Evolutionary conservation across 148 eudicot genomes (phyloP).

Genomic region (Vaccinium vitisidaea): DNA sequence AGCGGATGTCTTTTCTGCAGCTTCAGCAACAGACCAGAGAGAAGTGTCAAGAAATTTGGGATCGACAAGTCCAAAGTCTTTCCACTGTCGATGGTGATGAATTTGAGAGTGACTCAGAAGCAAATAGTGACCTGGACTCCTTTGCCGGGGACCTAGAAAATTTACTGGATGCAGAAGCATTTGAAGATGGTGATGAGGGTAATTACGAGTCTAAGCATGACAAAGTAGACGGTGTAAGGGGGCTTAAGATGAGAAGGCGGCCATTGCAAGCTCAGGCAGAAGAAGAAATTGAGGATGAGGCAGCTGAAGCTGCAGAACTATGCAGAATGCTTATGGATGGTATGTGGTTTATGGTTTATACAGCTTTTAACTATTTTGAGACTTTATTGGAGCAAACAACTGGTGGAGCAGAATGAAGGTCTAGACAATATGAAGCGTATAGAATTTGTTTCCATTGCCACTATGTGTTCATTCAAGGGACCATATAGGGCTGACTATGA

Average conservation of each 20-base stretch:
- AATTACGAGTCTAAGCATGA: slow-evolving; percentile 54
- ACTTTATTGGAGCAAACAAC: background rate
- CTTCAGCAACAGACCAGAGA: slow-evolving; percentile 96
- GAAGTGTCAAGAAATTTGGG: slow-evolving; percentile 99
- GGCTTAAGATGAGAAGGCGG: slow-evolving; percentile 91
- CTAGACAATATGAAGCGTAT: background rate
- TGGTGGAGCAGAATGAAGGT: background rate
- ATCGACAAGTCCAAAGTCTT: slow-evolving; percentile 81
- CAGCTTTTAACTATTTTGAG: slow-evolving; percentile 8
- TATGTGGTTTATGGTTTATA: slow-evolving; percentile 25
- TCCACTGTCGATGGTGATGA: slow-evolving; percentile 81
- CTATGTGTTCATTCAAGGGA: background rate
- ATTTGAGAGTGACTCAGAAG: slow-evolving; percentile 88
- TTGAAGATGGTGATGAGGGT: slow-evolving; percentile 77
- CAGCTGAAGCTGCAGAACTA: slow-evolving; percentile 89
- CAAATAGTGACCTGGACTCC: slow-evolving; percentile 93
- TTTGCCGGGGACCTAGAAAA: slow-evolving; percentile 99
- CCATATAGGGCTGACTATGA: background rate
- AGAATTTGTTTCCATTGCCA: background rate
- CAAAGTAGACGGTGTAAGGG: slow-evolving; percentile 72
- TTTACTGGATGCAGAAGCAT: slow-evolving; percentile 96
- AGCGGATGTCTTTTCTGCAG: slow-evolving; percentile 97
- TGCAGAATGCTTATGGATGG: slow-evolving; percentile 91
- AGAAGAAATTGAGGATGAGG: slow-evolving; percentile 94
- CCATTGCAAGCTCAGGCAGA: slow-evolving; percentile 65